Conservation (phyloP, 345 rosid genomes). For the Citrus australasica region DNA sequence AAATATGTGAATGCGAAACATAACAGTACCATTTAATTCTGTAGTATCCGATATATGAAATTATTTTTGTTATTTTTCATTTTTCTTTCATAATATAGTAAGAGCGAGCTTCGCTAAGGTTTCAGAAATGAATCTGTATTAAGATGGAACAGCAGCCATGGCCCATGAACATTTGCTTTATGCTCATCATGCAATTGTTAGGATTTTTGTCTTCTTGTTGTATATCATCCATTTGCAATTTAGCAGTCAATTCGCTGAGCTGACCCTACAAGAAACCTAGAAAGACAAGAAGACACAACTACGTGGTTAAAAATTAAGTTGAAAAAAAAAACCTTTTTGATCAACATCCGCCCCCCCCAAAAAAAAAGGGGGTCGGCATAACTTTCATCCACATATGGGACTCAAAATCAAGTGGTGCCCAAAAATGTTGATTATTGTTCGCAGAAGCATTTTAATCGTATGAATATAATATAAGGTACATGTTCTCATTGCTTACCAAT, state of each 20-base stretch:
- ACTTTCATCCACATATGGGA: not conserved
- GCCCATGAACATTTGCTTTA: slow-evolving; percentile 8
- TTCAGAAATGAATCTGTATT: not conserved
- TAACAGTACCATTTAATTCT: too few relatives aligned
- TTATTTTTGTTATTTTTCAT: not conserved
- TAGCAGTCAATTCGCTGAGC: slow-evolving; percentile 11
- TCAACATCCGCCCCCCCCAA: too few relatives aligned
- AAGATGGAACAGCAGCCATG: slow-evolving; percentile 4
- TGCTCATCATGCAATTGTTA: slow-evolving; percentile 12
- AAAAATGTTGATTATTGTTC: not conserved
- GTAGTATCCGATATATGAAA: not conserved
- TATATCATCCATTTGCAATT: not conserved
- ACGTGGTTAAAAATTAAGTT: slow-evolving; percentile 19
- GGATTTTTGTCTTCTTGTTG: not conserved
- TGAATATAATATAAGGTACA: not conserved
- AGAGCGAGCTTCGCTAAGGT: not conserved
- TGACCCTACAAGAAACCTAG: slow-evolving; percentile 2
- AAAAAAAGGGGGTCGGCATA: not conserved
- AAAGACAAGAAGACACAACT: slow-evolving; percentile 4
- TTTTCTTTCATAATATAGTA: not conserved
- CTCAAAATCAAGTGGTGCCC: not conserved
- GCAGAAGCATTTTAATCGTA: not conserved
- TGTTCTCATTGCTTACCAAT: not conserved
- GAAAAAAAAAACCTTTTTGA: not conserved
- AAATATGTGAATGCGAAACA: too few relatives aligned